phyloP scores from a whole-genome alignment of 106 monocot species.

The Acanthochlamys bracteata region DNA sequence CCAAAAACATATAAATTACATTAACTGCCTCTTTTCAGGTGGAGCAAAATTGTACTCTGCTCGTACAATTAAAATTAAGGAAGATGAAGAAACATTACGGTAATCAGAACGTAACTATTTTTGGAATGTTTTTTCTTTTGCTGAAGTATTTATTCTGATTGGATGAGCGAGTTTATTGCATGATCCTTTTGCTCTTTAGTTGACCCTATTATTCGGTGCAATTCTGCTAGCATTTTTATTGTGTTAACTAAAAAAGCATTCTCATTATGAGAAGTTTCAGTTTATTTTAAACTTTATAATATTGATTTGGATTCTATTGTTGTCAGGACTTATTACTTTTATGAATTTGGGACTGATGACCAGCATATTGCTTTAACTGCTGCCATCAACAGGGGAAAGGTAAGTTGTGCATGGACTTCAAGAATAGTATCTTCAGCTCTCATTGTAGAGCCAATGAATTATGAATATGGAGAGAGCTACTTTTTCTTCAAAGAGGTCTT shows the following conservation, averaged over 20 bases:
- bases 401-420: background rate
- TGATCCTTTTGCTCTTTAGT: too few relatives aligned
- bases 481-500: background rate
- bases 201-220: too few relatives aligned
- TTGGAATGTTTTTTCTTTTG: background rate
- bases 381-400: constrained; percentile 82
- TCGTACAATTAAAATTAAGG: constrained; percentile 70
- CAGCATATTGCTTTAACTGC: constrained; percentile 79
- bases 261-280: too few relatives aligned
- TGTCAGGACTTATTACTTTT: constrained; percentile 97
- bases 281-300: too few relatives aligned
- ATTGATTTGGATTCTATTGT: too few relatives aligned
- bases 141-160: too few relatives aligned
- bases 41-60: constrained; percentile 76
- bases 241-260: too few relatives aligned
- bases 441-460: background rate
- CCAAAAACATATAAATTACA: too few relatives aligned
- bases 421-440: background rate
- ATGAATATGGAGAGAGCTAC: background rate
- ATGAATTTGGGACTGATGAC: constrained; percentile 67
- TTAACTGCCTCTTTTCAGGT: constrained; percentile 25
- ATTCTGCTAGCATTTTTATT: too few relatives aligned
- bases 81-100: constrained; percentile 61
- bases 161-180: too few relatives aligned
- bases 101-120: too few relatives aligned